phyloP scores from a whole-genome alignment of 2,329 filamentous ascomycete species.

The Nakataea oryzae region DNA sequence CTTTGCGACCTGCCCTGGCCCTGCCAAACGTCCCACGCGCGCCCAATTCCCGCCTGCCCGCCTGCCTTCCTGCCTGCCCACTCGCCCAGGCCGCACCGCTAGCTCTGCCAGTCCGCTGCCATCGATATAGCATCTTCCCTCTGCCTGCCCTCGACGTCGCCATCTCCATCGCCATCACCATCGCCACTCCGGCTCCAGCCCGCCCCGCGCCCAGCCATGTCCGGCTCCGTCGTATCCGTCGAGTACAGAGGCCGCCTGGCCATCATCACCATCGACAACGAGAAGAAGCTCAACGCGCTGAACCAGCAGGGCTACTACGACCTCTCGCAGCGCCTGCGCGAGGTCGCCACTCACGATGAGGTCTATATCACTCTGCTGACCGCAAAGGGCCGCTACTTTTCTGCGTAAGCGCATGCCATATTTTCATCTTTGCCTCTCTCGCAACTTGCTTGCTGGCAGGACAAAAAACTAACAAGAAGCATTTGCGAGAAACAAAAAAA shows the following conservation, averaged over 20 bases:
- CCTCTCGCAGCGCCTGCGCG: conserved; percentile 60
- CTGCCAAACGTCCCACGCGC: too few species aligned
- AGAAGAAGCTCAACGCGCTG: conserved; percentile 81
- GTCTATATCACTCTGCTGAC: conserved; percentile 78
- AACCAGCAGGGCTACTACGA: conserved; percentile 64
- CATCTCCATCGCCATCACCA: too few species aligned
- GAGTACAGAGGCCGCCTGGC: conserved; percentile 62
- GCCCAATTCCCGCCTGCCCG: too few species aligned
- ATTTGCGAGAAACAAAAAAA: not conserved
- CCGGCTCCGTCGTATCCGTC: conserved; percentile 36
- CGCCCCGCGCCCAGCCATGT: not conserved
- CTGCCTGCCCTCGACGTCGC: too few species aligned
- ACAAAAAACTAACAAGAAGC: conserved; percentile 1
- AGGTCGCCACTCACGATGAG: conserved; percentile 69
- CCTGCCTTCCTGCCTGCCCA: too few species aligned
- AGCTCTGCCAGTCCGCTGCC: too few species aligned
- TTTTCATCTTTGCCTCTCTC: not conserved
- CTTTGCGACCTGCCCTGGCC: too few species aligned
- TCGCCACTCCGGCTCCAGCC: not conserved
- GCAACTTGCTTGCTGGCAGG: not conserved
- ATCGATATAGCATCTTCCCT: too few species aligned
- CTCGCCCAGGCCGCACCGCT: too few species aligned
- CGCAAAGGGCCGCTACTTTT: conserved; percentile 77
- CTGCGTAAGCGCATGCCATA: conserved; percentile 52
- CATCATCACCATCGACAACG: conserved; percentile 76